Conservation (phyloP, 106 monocot species). For the Agapanthus africanus region DNA sequence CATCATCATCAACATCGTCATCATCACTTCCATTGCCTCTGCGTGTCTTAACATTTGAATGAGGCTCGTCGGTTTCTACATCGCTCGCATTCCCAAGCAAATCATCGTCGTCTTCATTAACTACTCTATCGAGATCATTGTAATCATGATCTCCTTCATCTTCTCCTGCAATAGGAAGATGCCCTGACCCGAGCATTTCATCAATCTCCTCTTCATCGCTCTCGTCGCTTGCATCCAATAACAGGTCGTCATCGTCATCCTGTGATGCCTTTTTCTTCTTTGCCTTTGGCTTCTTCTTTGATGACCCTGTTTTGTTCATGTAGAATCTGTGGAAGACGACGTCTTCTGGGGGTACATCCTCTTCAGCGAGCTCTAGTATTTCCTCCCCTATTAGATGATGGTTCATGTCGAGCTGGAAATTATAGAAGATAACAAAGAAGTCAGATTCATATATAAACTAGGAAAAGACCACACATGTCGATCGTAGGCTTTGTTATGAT, state of each 20-base stretch:
- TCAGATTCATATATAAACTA: neutral
- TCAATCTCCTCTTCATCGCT: slow-evolving; percentile 62
- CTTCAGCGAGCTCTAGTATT: slow-evolving; percentile 70
- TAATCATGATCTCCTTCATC: slow-evolving; percentile 61
- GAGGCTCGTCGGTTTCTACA: no score
- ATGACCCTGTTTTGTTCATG: slow-evolving; percentile 60
- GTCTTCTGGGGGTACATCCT: slow-evolving; percentile 92
- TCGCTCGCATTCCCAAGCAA: no score
- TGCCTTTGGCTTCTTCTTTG: slow-evolving; percentile 42
- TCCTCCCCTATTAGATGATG: slow-evolving; percentile 72
- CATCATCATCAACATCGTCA: slow-evolving; percentile 28
- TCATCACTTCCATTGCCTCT: slow-evolving; percentile 66
- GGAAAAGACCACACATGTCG: no score
- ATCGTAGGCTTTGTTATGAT: no score
- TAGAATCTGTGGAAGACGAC: slow-evolving; percentile 88
- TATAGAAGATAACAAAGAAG: neutral
- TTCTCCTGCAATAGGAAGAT: slow-evolving; percentile 20
- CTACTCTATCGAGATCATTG: slow-evolving; percentile 64
- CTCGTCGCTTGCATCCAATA: slow-evolving; percentile 31
- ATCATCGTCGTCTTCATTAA: slow-evolving; percentile 69
- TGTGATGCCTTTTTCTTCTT: slow-evolving; percentile 26
- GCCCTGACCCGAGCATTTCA: slow-evolving; percentile 36
- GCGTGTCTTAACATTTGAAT: no score
- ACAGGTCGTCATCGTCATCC: slow-evolving; percentile 36
- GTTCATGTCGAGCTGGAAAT: slow-evolving; percentile 50